A percentile compares a stretch with the other conserved stretches of the same genome.
These are phyloP conservation scores for Phragmites australis DNA, from an alignment of 176 grass and related monocot species.

Conservation along the genomic window DNA sequence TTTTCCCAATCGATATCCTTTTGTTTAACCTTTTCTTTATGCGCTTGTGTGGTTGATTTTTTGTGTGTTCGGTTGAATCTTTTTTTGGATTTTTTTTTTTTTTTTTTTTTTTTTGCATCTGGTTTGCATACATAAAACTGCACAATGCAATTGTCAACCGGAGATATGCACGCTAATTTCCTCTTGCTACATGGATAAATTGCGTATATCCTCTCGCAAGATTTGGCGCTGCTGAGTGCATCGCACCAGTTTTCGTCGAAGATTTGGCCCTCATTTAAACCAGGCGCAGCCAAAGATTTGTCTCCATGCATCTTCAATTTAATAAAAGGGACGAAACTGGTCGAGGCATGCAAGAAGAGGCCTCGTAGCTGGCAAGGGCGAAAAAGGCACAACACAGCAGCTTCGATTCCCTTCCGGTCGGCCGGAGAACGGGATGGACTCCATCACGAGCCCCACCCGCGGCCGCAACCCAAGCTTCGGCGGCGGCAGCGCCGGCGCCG, in stretches of 20 bases:
- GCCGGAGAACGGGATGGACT: not conserved
- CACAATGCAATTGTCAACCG: not conserved
- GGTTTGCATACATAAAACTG: not conserved
- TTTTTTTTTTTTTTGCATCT: slow-evolving; percentile 7
- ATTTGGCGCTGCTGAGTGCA: not conserved
- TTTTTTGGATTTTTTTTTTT: not conserved
- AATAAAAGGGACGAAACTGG: not conserved
- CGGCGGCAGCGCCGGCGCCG: not conserved
- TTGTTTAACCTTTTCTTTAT: not conserved
- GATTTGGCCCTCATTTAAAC: not conserved
- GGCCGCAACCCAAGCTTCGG: slow-evolving; percentile 4
- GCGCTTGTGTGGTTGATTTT: not conserved
- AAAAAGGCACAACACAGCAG: not conserved
- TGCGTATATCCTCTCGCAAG: not conserved
- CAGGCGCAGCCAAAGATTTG: not conserved
- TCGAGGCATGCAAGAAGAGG: not conserved
- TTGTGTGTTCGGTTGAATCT: not conserved
- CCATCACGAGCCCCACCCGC: not conserved
- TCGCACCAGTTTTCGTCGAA: not conserved
- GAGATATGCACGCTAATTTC: not conserved
- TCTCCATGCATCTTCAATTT: not conserved
- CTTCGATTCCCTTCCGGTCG: no score
- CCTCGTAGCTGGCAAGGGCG: no score
- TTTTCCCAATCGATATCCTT: not conserved
- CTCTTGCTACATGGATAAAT: not conserved